A percentile compares a stretch with the other conserved stretches of the same genome.
These are phyloP conservation scores for Pseudogymnoascus sp. DNA, from an alignment of 2,329 filamentous ascomycete genomes.

Conservation along the genomic window DNA sequence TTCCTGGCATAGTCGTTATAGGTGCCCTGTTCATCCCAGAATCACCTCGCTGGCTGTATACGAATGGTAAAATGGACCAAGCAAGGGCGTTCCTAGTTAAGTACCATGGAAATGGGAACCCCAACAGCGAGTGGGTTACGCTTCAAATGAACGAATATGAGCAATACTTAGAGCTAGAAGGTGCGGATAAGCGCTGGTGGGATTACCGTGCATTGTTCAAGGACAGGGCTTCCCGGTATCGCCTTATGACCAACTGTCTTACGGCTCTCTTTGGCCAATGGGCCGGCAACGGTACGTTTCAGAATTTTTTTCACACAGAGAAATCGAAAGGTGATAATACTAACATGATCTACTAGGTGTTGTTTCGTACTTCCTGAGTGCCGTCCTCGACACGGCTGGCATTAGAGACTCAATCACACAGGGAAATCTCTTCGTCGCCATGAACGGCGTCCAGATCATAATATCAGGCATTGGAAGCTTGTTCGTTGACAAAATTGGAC, in stretches of 20 bases:
- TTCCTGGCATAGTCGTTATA: slow-evolving; percentile 25
- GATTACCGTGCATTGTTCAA: slow-evolving; percentile 49
- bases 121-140: slow-evolving; percentile 44
- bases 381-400: slow-evolving; percentile 46
- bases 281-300: slow-evolving; percentile 22
- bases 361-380: slow-evolving; percentile 47
- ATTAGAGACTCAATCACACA: slow-evolving; percentile 41
- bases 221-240: slow-evolving; percentile 40
- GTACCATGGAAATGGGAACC: slow-evolving; percentile 47
- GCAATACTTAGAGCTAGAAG: slow-evolving; percentile 42
- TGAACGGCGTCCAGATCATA: slow-evolving; percentile 48
- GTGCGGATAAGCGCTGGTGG: slow-evolving; percentile 50
- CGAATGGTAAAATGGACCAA: slow-evolving; percentile 33
- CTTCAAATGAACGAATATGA: slow-evolving; percentile 43
- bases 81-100: slow-evolving; percentile 37
- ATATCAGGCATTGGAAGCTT: slow-evolving; percentile 49
- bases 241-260: slow-evolving; percentile 45
- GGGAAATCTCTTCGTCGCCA: slow-evolving; percentile 48
- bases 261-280: slow-evolving; percentile 30
- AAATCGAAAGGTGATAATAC: neutral
- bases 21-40: slow-evolving; percentile 26
- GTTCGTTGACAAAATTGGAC: slow-evolving; percentile 51
- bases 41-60: slow-evolving; percentile 35
- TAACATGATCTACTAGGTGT: slow-evolving; percentile 15
- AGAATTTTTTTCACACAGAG: neutral